Percentiles rank a stretch among this genome's conserved stretches.
These are phyloP conservation scores for Aethionema arabicum DNA, from an alignment of 345 rosid genomes.

Conservation along the genomic window DNA sequence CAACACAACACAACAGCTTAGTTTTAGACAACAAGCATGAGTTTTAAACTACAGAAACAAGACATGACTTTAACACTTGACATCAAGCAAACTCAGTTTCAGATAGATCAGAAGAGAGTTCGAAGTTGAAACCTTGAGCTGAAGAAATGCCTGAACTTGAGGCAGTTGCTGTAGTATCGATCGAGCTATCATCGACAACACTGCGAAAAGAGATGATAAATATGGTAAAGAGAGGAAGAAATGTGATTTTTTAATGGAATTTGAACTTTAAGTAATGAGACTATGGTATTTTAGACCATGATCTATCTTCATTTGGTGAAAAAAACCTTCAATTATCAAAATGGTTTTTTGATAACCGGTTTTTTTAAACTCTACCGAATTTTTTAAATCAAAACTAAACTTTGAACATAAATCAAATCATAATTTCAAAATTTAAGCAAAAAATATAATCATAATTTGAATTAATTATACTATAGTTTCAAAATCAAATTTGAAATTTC, in stretches of 20 bases:
- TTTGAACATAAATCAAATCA: too few relatives aligned
- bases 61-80: background rate
- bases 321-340: too few relatives aligned
- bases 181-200: slow-evolving; percentile 56
- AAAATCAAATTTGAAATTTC: too few relatives aligned
- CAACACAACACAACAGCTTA: background rate
- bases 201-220: slow-evolving; percentile 36
- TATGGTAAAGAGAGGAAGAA: background rate
- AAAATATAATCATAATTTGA: too few relatives aligned
- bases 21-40: background rate
- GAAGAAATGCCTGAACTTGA: slow-evolving; percentile 56
- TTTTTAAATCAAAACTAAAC: too few relatives aligned
- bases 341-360: too few relatives aligned
- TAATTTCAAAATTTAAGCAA: too few relatives aligned
- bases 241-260: background rate
- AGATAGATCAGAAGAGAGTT: slow-evolving; percentile 4
- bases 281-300: too few relatives aligned
- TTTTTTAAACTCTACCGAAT: too few relatives aligned
- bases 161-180: slow-evolving; percentile 39
- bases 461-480: too few relatives aligned
- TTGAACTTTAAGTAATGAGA: too few relatives aligned
- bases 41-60: background rate
- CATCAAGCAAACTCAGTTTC: background rate
- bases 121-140: background rate
- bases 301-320: too few relatives aligned